A percentile compares a stretch with the other conserved stretches of the same genome.
phyloP scores from a whole-genome alignment of 192 early-diverging fungal species.

The Coemansia sp. region DNA sequence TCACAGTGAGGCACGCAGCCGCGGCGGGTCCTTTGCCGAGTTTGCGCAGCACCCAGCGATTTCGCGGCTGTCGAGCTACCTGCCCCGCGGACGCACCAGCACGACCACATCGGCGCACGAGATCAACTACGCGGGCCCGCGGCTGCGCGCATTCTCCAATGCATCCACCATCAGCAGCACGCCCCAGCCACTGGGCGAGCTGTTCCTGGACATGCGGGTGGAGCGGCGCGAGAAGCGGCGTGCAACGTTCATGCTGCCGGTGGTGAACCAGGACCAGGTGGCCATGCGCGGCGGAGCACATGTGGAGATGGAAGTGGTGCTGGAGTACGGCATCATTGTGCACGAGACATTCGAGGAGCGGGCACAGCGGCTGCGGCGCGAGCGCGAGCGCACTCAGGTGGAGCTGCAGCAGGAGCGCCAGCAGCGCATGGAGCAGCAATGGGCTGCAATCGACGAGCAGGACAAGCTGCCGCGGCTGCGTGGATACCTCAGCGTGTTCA shows the following conservation, averaged over 20 bases:
- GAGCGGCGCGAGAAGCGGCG: constrained; percentile 45
- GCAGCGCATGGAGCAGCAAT: constrained; percentile 28
- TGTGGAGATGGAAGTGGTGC: constrained; percentile 48
- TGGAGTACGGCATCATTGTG: constrained; percentile 55
- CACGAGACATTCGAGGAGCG: constrained; percentile 43
- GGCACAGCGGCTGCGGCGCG: constrained; percentile 6
- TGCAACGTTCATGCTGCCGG: constrained; percentile 44
- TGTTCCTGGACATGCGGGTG: constrained; percentile 50
- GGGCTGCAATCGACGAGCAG: constrained; percentile 34
- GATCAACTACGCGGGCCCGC: constrained; percentile 36
- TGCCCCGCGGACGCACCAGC: constrained; percentile 38
- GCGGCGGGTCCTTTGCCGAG: constrained; percentile 11
- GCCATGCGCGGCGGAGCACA: constrained; percentile 50
- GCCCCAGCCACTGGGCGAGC: constrained; percentile 49
- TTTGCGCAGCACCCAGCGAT: constrained; percentile 24
- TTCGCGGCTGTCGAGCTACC: constrained; percentile 38
- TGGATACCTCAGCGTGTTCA: constrained; percentile 49
- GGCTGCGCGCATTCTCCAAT: constrained; percentile 47
- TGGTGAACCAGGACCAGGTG: constrained; percentile 49
- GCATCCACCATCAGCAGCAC: constrained; percentile 36
- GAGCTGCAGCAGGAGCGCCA: constrained; percentile 23
- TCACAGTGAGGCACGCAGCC: background rate
- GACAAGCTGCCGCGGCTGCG: constrained; percentile 28
- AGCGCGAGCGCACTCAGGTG: constrained; percentile 13
- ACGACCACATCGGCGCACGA: constrained; percentile 39